Evolutionary conservation across 176 grass and related monocot species (phyloP).

Genomic region (Bothriochloa decipiens): DNA sequence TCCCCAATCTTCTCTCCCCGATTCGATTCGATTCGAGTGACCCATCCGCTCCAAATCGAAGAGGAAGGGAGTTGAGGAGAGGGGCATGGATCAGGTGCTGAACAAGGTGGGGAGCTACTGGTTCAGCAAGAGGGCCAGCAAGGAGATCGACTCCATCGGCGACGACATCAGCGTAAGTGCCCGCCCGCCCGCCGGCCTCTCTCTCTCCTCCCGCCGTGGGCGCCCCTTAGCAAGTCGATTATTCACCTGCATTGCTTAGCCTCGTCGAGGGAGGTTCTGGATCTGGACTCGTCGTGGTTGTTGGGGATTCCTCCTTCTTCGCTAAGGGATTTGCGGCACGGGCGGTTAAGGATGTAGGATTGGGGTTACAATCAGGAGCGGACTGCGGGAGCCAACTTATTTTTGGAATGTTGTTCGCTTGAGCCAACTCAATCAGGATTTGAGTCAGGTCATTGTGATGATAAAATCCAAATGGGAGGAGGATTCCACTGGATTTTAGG

Average conservation of each 20-base stretch:
- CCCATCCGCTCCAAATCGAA: background rate
- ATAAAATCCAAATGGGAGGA: slow-evolving; percentile 2
- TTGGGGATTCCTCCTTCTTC: background rate
- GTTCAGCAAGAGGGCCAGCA: slow-evolving; percentile 86
- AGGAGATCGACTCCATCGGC: slow-evolving; percentile 93
- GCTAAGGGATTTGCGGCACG: background rate
- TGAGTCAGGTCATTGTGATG: background rate
- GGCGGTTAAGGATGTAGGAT: background rate
- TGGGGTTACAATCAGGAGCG: background rate
- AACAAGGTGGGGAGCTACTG: slow-evolving; percentile 96
- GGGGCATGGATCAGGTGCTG: slow-evolving; percentile 80
- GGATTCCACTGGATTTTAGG: background rate
- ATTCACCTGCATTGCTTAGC: slow-evolving; percentile 1
- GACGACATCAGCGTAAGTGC: slow-evolving; percentile 75
- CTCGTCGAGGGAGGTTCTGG: background rate
- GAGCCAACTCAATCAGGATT: too few relatives aligned
- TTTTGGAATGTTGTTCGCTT: background rate
- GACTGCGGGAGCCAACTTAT: background rate
- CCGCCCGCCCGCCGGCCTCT: background rate
- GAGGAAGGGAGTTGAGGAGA: background rate
- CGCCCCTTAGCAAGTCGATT: background rate
- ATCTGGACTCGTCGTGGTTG: slow-evolving; percentile 1
- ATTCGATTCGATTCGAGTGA: slow-evolving; percentile 16
- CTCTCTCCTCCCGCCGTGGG: background rate
- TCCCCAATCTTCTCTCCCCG: background rate